Evolutionary conservation across 2,329 filamentous ascomycete species (phyloP), one percentile per base, ranked within the genome.

Genomic region (Sclerotinia sclerotiorum): DNA sequence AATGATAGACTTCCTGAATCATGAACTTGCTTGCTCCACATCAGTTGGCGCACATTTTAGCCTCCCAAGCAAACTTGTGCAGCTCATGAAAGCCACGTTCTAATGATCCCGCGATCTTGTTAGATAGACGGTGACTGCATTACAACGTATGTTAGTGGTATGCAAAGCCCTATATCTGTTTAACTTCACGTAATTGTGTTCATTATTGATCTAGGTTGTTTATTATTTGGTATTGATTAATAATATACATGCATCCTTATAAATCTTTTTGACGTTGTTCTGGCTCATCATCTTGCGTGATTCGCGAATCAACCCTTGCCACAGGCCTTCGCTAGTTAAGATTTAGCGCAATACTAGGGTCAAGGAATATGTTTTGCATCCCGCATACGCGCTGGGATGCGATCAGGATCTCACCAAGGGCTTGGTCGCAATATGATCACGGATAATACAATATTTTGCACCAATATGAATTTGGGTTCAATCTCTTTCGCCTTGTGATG

Each of bases 21-120:
- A 63, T 67, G 35, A 46, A 55, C 11, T 54, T 44, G 24, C 42
- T 58, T 60, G 29, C 55, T 58, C 39, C 64, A 62, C 46, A 51
- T 42, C 44, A 35, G 29, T 13, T 61, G 19, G n/a, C 29, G 54
- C 29, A 57, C 29, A 39, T 64, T 58, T 46, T 32, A 58, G n/a
- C 29, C 57, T 65, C 15, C 15, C 35, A 5, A 48, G 17, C 39
- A 65, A 65, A 48, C 42, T 39, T 57, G 56, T 13, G 11, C 35
- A 44, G 7, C 35, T 67, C 65, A 54, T 67, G 65, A 62, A 51
- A 48, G 48, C 56, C 65, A 67, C 65, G 65, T 63, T 67, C 24
- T 54, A 19, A 62, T 35, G 57, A 51, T 44, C 65, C 56, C 57
- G 56, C 32, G 48, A 54, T 63, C 65, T 46, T 19, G 5, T 35